Conservation (phyloP, 495 filamentous ascomycete genomes). For the Apodospora peruviana region DNA sequence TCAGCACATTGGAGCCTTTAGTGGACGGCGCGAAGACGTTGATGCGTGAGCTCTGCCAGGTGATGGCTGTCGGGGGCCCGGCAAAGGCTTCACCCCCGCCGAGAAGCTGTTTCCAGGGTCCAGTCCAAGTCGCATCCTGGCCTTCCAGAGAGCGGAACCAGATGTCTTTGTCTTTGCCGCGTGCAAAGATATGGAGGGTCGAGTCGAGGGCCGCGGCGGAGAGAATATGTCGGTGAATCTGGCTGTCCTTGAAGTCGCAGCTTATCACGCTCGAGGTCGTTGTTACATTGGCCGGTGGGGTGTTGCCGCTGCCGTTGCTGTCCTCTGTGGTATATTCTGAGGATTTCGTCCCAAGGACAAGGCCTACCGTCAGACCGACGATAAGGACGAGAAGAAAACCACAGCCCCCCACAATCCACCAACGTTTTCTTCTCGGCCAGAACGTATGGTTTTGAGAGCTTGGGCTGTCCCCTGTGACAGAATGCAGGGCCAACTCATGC, state of each 20-base stretch:
- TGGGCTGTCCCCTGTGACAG: too few relatives aligned
- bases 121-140: not conserved
- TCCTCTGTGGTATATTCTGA: too few relatives aligned
- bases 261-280: not conserved
- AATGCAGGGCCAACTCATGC: too few relatives aligned
- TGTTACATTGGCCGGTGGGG: too few relatives aligned
- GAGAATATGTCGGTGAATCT: constrained; percentile 3
- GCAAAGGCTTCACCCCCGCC: not conserved
- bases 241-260: not conserved
- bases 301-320: too few relatives aligned
- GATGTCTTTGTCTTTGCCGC: constrained; percentile 2
- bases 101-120: not conserved
- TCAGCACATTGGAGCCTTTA: not conserved
- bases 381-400: too few relatives aligned
- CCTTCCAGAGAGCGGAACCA: not conserved
- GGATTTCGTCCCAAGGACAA: too few relatives aligned
- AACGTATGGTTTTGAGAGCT: too few relatives aligned
- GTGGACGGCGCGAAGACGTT: constrained; percentile 1
- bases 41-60: not conserved
- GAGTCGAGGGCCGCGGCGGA: not conserved
- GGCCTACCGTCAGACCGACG: too few relatives aligned
- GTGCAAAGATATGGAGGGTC: not conserved
- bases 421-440: too few relatives aligned
- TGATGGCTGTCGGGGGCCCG: constrained; percentile 4
- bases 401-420: too few relatives aligned